Percentiles rank a stretch among this genome's conserved stretches.
These are phyloP conservation scores for Leersia perrieri DNA, from an alignment of 176 grass and related monocot species.

Conservation along the genomic window DNA sequence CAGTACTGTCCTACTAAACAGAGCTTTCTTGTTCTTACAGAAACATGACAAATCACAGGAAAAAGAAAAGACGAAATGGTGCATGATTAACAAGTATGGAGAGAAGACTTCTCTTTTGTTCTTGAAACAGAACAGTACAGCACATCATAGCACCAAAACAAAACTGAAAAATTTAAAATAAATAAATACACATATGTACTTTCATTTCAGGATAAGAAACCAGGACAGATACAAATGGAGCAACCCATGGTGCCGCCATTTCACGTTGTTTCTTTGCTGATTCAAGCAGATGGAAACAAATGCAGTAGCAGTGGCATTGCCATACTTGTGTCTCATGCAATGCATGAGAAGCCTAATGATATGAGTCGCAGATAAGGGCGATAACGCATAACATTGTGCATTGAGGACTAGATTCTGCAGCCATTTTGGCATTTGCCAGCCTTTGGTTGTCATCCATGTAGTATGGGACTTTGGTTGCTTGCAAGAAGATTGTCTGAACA, in stretches of 20 bases:
- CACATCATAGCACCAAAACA: neutral
- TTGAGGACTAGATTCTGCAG: conserved; percentile 2
- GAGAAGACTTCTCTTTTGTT: neutral
- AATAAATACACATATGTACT: neutral
- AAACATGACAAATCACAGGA: neutral
- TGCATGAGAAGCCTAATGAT: conserved; percentile 3
- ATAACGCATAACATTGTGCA: conserved; percentile 1
- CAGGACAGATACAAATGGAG: neutral
- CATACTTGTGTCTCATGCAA: neutral
- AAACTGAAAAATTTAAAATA: neutral
- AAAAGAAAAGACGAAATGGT: neutral
- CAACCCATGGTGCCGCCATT: conserved; percentile 14
- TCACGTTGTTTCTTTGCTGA: neutral
- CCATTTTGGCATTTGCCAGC: conserved; percentile 11
- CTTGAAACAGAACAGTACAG: conserved; percentile 13
- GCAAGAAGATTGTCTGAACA: conserved; percentile 20
- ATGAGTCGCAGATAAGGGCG: neutral
- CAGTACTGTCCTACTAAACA: neutral
- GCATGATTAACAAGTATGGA: neutral
- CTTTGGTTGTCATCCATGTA: neutral
- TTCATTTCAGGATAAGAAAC: neutral
- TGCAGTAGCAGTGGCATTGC: neutral
- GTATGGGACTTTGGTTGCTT: neutral
- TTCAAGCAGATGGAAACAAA: neutral
- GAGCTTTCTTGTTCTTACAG: neutral